These are phyloP conservation scores for Ophiostoma tasmaniense DNA, from an alignment of 2,329 filamentous ascomycete genomes.

Conservation along the genomic window DNA sequence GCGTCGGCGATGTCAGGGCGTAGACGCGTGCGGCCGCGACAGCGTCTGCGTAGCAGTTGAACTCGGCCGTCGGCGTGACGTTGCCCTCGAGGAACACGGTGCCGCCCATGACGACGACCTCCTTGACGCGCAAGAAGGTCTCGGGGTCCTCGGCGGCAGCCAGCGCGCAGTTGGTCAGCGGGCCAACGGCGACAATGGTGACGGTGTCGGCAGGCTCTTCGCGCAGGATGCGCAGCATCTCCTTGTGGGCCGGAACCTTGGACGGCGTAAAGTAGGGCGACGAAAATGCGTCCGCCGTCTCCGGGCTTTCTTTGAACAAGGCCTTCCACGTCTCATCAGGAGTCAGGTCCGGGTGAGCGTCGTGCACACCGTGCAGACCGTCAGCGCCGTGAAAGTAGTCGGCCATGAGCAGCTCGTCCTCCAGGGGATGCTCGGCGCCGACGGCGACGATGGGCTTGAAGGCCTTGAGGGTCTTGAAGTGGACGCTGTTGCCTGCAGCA, in stretches of 20 bases:
- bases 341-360: conserved; percentile 61
- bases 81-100: conserved; percentile 74
- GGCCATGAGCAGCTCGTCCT: conserved; percentile 69
- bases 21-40: conserved; percentile 69
- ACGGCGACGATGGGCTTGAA: conserved; percentile 78
- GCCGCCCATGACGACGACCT: conserved; percentile 93
- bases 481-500: conserved; percentile 35
- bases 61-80: conserved; percentile 77
- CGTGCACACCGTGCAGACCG: conserved; percentile 68
- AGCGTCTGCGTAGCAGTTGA: conserved; percentile 89
- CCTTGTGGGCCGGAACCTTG: conserved; percentile 62
- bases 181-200: conserved; percentile 83
- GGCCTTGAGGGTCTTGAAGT: conserved; percentile 63
- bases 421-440: conserved; percentile 76
- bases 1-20: conserved; percentile 65
- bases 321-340: conserved; percentile 66
- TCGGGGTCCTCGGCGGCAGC: conserved; percentile 84
- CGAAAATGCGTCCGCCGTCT: conserved; percentile 31
- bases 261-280: conserved; percentile 67
- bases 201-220: conserved; percentile 78
- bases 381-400: conserved; percentile 82
- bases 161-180: conserved; percentile 85
- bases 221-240: conserved; percentile 78
- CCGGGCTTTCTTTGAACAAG: conserved; percentile 44
- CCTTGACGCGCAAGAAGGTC: conserved; percentile 79